Base-by-base conservation (phyloP, 2,329 filamentous ascomycete species). In the Rutstroemia sydowiana region DNA sequence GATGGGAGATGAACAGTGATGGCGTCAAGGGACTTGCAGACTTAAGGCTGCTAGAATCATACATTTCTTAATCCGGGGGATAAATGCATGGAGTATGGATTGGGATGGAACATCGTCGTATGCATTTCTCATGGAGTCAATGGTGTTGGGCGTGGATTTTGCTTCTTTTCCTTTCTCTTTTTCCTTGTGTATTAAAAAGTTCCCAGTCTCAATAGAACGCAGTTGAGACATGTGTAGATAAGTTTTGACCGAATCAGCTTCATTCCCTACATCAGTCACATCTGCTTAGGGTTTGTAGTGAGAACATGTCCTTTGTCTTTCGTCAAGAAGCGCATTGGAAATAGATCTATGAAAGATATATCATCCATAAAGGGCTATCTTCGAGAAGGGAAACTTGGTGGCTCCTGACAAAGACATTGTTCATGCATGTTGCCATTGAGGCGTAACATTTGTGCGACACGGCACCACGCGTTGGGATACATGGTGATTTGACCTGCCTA, bases 1-100 rank as follows among this genome's bases (percentile, higher is more conserved):
- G 65, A 61, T 65, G 58, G 57, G 60, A 21, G 21, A 42, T 14
- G 37, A 11, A 16, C 21, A 26, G 34, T 45, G 34, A 34, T 41
- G 47, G 51, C 48, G 26, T 13, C 14, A 32, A 23, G n/a, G n/a
- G 36, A 42, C 26, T 13, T 21, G 11, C 23, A 50, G 37, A 46
- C 28, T 52, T 45, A 30, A 8, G 23, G 23, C 8, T 4, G 23
- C 23, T 26, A 26, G 23, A 26, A 26, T 26, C 23, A 8, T 26
- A 26, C 23, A 26, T 26, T 26, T 26, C 23, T 26, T 26, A 26
- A 26, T n/a, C n/a, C 23, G 23, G 4, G 23, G 23, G 4, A 26
- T 26, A 8, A 8, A 44, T 18, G 37, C 36, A 49, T 39, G 30
- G 34, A 30, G 43, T 46, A 46, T 45, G 39, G 46, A 40, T 32